phyloP scores from a whole-genome alignment of 169 alveolate species.

The Plasmodium gonderi region DNA sequence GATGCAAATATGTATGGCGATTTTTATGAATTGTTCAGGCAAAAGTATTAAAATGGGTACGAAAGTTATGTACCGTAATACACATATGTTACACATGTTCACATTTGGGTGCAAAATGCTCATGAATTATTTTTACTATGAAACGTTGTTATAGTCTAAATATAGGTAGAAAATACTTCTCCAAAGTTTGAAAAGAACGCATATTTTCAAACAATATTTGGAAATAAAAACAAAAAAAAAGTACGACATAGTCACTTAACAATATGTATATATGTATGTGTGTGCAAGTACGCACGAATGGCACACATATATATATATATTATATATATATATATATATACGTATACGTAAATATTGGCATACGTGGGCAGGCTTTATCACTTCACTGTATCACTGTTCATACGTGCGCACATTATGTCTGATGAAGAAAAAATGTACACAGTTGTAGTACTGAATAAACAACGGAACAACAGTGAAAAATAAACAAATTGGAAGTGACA shows the following conservation, averaged over 20 bases:
- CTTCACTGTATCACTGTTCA: not conserved
- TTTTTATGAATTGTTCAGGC: not conserved
- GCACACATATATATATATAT: not conserved
- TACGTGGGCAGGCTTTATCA: not conserved
- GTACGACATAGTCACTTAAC: not conserved
- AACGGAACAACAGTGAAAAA: not conserved
- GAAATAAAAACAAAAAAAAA: not conserved
- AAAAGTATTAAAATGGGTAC: not conserved
- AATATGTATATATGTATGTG: not conserved
- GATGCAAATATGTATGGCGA: not conserved
- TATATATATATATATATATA: not conserved
- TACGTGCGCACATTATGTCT: not conserved
- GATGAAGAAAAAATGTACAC: not conserved
- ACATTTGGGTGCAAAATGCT: not conserved
- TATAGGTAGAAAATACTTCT: not conserved
- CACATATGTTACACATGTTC: not conserved
- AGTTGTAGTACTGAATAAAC: not conserved
- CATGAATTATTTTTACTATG: not conserved
- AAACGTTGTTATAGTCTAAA: not conserved
- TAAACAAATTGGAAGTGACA: not conserved
- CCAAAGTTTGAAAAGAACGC: not conserved
- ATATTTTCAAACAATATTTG: not conserved
- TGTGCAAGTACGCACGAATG: conserved; percentile 1
- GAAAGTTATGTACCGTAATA: not conserved
- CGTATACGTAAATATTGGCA: not conserved